phyloP scores from a whole-genome alignment of 1,284 basidiomycete species.

The Ganoderma boninense region DNA sequence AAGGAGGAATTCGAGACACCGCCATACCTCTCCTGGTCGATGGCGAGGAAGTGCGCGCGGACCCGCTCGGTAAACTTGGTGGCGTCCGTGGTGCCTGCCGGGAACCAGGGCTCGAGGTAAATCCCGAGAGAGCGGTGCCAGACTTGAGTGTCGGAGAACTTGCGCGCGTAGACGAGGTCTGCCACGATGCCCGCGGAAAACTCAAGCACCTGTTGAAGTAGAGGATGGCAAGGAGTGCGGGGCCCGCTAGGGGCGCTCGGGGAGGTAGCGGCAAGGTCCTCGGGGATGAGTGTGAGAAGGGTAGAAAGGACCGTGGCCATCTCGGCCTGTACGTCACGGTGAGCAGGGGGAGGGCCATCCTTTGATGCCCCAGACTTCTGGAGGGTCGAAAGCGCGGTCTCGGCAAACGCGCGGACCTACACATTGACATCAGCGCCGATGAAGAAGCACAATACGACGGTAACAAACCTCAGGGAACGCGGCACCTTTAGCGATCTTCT shows the following conservation, averaged over 20 bases:
- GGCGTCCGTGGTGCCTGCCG: slow-evolving; percentile 51
- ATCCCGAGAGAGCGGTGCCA: slow-evolving; percentile 83
- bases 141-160: slow-evolving; percentile 65
- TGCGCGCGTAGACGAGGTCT: slow-evolving; percentile 78
- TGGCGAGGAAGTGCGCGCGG: slow-evolving; percentile 77
- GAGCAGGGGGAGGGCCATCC: slow-evolving; percentile 66
- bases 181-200: slow-evolving; percentile 81
- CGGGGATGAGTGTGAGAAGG: slow-evolving; percentile 70
- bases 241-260: slow-evolving; percentile 56
- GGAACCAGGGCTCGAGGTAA: slow-evolving; percentile 77
- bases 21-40: slow-evolving; percentile 75
- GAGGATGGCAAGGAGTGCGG: slow-evolving; percentile 53
- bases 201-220: slow-evolving; percentile 63
- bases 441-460: slow-evolving; percentile 27
- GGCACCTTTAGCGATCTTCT: slow-evolving; percentile 90
- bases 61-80: slow-evolving; percentile 68
- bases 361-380: slow-evolving; percentile 84
- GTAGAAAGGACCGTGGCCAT: slow-evolving; percentile 61
- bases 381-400: slow-evolving; percentile 81
- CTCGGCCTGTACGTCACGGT: slow-evolving; percentile 74
- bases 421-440: slow-evolving; percentile 26
- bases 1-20: slow-evolving; percentile 53
- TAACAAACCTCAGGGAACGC: slow-evolving; percentile 91
- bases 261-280: slow-evolving; percentile 53
- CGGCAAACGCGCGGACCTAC: slow-evolving; percentile 90